Base-by-base conservation (phyloP, 1,139 yeast species). In the Lodderomyces margitis region DNA sequence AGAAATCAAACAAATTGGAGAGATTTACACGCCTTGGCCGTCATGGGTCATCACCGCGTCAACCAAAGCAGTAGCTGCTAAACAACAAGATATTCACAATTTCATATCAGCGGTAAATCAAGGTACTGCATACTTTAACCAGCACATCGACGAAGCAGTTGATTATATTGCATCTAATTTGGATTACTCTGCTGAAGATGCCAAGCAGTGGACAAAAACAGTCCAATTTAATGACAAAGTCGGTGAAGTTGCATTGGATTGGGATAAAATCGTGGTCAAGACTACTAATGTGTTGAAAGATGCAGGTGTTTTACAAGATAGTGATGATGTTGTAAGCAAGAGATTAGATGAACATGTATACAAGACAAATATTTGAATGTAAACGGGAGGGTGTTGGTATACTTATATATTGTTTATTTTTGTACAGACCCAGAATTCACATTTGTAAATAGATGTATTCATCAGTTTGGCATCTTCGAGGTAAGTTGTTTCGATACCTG, bases 11-110 rank as follows among this genome's bases (percentile, higher is more conserved):
- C 72, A 78, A 53, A 81, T 89, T 48, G 97, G 96, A 9, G 87
- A 85, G 52, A 87, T 89, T 42, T 86, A 85, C 62, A 89, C 97
- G 0, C 97, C 97, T 8, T 89, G 97, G 97, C 92, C 97, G 7
- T 86, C 95, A 1, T 89, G 96, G 96, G 91, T 87, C 14, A 71
- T 88, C 39, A 78, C 82, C 19, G 81, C 81, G 10, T 58, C 58
- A 38, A 56, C 69, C 4, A 66, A 68, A 20, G 48, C 73, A 5
- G 58, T 66, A 23, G 55, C 53, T 3, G 55, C 49, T 4, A 54
- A 62, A 12, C 52, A 54, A 9, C 54, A 56, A 9, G 61, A 58
- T 4, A 52, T 81, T 28, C 51, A 58, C 19, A 61, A 57, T 2
- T 81, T 87, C 49, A 51, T 81, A 40, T 54, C 59, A 2, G 82